These are phyloP conservation scores for Volvox reticuliferus DNA, from an alignment of 139 green algal species.

Conservation along the genomic window DNA sequence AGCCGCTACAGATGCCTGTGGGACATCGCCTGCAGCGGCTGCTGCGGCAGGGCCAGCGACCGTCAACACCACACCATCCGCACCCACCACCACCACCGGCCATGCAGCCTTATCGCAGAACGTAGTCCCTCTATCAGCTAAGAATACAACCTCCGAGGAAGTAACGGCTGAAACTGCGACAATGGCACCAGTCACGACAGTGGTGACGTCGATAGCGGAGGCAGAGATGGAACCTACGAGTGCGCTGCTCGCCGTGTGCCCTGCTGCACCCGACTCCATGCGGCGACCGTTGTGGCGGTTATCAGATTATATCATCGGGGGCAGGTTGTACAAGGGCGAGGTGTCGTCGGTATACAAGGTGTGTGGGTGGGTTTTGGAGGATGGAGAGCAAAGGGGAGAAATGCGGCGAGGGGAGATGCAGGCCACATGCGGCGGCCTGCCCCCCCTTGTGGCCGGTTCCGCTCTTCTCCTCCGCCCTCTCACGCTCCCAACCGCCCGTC, in stretches of 20 bases:
- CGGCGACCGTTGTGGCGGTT: conserved; percentile 23
- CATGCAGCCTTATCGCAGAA: too few relatives aligned
- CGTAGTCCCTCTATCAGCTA: too few relatives aligned
- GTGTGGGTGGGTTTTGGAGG: background rate
- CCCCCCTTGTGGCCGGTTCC: background rate
- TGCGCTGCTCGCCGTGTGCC: background rate
- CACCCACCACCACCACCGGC: background rate
- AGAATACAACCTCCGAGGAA: too few relatives aligned
- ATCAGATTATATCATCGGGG: background rate
- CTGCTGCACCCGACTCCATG: background rate
- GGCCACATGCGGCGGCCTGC: too few relatives aligned
- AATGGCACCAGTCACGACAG: background rate
- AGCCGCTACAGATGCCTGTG: background rate
- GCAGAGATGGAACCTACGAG: background rate
- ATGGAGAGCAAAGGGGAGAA: background rate
- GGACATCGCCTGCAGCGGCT: background rate
- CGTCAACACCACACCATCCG: too few relatives aligned
- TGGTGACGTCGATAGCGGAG: background rate
- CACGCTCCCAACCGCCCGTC: too few relatives aligned
- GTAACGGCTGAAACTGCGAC: background rate
- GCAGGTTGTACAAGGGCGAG: conserved; percentile 8
- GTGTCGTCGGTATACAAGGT: conserved; percentile 41
- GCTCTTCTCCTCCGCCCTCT: background rate
- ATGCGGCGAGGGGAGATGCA: too few relatives aligned
- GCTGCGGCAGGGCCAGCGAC: too few relatives aligned